Base-by-base conservation (phyloP, 495 filamentous ascomycete species). In the Geopyxis carbonaria region DNA sequence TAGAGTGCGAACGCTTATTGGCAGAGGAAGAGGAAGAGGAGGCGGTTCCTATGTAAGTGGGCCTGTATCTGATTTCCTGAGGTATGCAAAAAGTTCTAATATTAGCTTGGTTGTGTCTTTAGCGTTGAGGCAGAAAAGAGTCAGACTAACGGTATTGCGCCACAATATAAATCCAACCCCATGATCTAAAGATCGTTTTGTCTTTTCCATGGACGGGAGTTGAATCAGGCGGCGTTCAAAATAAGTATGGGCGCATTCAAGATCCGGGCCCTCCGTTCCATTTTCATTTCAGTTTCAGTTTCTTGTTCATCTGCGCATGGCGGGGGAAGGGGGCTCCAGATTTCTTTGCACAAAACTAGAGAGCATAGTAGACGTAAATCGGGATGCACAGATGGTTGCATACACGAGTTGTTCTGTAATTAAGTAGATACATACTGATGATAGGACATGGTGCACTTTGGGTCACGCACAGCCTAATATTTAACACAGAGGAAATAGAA, bases 1-100 rank as follows among this genome's bases (percentile, higher is more conserved):
- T 97, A 29, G 89, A 97, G 48, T 85, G 87, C 21, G 89, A 97
- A 64, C 87, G 92, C 57, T 89, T 67, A 61, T 61, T 97, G 32
- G 64, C 80, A 0, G 87, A 95, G 47, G 58, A 65, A 45, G 84
- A 87, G 45, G 64, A 65, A 5, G 61, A 61, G 37, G 44, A 42
- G 2, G 22, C 25, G 2, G 47, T 48, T 16, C 47, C 52, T 9
- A 46, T 56, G 51, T 55, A 50, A 44, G 51, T 20, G 22, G 19
- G 23, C 9, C 19, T 22, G 4, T 22, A 16, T 5, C 14, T 5
- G 5, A 7, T 33, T 7, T 33, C 5, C 13, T 15, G 7, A 15
- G 14, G 4, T 16, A 6, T 22, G 31, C 21, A 10, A 16, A 14
- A 35, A n/a, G 14, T 24, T 35, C 36, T 23, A 13, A n/a, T 16